Evolutionary conservation across 495 filamentous ascomycete species (phyloP), one percentile per base, ranked within the genome.

Genomic region (Aspergillus wentii): DNA sequence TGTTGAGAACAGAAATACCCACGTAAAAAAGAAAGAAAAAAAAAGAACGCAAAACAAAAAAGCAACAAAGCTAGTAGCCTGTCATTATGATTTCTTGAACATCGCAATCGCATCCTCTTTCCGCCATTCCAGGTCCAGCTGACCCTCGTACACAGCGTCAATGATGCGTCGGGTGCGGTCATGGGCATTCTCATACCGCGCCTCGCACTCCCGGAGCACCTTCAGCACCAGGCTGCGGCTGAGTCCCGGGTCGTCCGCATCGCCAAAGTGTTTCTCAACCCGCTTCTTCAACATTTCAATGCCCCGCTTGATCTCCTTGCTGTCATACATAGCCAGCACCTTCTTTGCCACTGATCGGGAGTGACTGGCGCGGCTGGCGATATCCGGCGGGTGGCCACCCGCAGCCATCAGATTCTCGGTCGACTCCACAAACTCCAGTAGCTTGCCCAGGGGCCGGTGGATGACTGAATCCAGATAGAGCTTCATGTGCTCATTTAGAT

Each of bases 201-300:
- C 67, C 68, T 94, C 87, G 50, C 88, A 90, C 58, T 83, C 85
- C 47, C 75, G 78, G n/a, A 85, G 59, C 34, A 97, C 88, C 59
- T 84, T 81, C 22, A 67, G 63, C 28, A 95, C 86, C 20, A 97
- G 63, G 25, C 75, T 76, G 10, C 78, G 70, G 48, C 76, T 82
- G 27, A 86, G 57, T n/a, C 63, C 68, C 22, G 73, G 75, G 46
- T 91, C 86, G 45, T 90, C 87, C 4, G 80, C 86, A 29, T 92
- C 87, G 16, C 85, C 87, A 62, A 96, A 96, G 60, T 97, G 91
- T 61, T 97, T 97, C 61, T 96, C 89, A 3, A 97, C 85, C 19
- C 91, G 74, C 64, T 92, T 94, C 56, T 80, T 79, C 19, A 97
- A 69, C 43, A 84, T 75, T 42, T 95, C 89, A 38, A 94, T 80